Base-by-base conservation (phyloP, 2,329 filamentous ascomycete species). In the Fragosphaeria purpurea region DNA sequence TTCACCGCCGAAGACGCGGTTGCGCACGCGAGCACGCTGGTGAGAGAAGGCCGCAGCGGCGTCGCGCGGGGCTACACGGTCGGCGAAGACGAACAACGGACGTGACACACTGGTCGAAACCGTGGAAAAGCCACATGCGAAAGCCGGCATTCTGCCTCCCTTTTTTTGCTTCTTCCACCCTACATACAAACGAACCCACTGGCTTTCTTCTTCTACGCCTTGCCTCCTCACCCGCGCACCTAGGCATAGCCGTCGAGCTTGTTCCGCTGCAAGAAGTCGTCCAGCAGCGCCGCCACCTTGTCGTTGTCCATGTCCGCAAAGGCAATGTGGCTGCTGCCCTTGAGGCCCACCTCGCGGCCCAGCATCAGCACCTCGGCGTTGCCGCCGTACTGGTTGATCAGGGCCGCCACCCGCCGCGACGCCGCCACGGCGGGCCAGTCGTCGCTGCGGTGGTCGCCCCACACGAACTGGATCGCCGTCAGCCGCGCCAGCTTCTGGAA, bases 61-160 rank as follows among this genome's bases (percentile, higher is more conserved):
- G 82, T 97, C 51, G 93, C 93, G 37, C 82, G 87, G 60, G 93
- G 91, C 0, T 98, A 98, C 70, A 80, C 74, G 0, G 85, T 93
- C 48, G 87, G 86, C 7, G 79, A 81, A 4, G 54, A 48, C 1
- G 47, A 37, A 6, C 35, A 51, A 12, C 32, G 53, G n/a, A 56
- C 54, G 31, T 57, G 38, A 43, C 7, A 22, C 22, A 22, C 3
- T 22, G 22, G 22, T 22, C 22, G 3, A 22, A 22, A 22, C 22
- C 3, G 3, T 22, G 22, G 2, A 22, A 22, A 22, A 22, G 22
- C 22, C n/a, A n/a, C n/a, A n/a, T n/a, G n/a, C n/a, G n/a, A n/a
- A n/a, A n/a, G n/a, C n/a, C n/a, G n/a, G n/a, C 22, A 22, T 22
- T 22, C 22, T 22, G 22, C 22, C 22, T 22, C 22, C 22, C 3